Percentiles rank a stretch among this genome's conserved stretches.
These are phyloP conservation scores for Poa pratensis DNA, from an alignment of 176 grass and related monocot genomes.

Conservation along the genomic window DNA sequence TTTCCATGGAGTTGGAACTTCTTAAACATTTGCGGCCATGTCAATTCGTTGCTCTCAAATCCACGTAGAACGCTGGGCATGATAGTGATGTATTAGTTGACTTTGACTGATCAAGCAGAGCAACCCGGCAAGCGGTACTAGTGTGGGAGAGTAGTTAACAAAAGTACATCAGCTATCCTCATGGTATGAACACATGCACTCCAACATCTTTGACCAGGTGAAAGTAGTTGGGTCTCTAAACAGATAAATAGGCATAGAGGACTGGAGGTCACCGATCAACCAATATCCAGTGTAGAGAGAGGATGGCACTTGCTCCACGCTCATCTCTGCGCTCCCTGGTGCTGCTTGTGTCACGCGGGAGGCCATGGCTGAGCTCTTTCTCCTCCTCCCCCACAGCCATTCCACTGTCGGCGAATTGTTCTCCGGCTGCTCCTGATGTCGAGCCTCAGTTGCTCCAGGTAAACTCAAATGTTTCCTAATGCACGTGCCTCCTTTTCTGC, in stretches of 20 bases:
- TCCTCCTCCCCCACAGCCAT: background rate
- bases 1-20: too few species aligned
- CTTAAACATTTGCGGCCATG: background rate
- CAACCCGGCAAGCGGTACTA: background rate
- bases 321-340: slow-evolving; percentile 6
- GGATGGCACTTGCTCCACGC: background rate
- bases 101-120: background rate
- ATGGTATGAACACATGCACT: background rate
- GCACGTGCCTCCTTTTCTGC: background rate
- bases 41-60: background rate
- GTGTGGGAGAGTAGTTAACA: background rate
- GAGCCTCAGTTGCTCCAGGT: background rate
- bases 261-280: background rate
- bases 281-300: background rate
- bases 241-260: background rate
- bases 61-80: background rate
- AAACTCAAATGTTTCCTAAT: background rate
- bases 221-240: too few species aligned
- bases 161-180: background rate
- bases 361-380: background rate
- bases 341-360: background rate
- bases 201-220: too few species aligned
- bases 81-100: background rate
- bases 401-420: too few species aligned
- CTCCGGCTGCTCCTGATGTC: background rate